Evolutionary conservation across 2,329 filamentous ascomycete genomes (phyloP).

Genomic region (Emericellopsis atlantica): DNA sequence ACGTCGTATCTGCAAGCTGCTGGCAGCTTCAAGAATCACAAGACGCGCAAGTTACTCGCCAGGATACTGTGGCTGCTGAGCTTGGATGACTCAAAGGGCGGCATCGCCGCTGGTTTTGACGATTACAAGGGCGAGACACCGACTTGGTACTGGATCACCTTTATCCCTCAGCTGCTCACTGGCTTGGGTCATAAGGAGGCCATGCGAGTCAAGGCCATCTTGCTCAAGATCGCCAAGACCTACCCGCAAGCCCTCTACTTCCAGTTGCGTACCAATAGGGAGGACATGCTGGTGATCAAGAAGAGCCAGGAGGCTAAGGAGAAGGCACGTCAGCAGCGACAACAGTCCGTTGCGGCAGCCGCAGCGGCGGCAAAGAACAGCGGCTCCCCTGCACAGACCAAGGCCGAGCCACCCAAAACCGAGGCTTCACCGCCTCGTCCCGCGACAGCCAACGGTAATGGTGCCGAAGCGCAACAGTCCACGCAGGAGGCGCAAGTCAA

Average conservation of each 20-base stretch:
- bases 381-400: constrained; percentile 30
- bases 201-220: constrained; percentile 69
- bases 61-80: constrained; percentile 93
- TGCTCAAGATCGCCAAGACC: constrained; percentile 87
- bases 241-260: constrained; percentile 97
- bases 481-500: constrained; percentile 27
- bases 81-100: constrained; percentile 77
- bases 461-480: constrained; percentile 23
- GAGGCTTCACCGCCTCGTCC: constrained; percentile 30
- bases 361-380: constrained; percentile 25
- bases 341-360: constrained; percentile 25
- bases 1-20: constrained; percentile 95
- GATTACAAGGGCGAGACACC: constrained; percentile 96
- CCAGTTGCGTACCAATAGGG: constrained; percentile 80
- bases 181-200: constrained; percentile 88
- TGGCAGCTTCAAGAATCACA: constrained; percentile 92
- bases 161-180: constrained; percentile 90
- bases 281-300: constrained; percentile 88
- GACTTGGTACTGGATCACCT: constrained; percentile 99
- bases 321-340: constrained; percentile 37
- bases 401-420: constrained; percentile 33
- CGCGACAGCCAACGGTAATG: constrained; percentile 38
- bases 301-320: constrained; percentile 74
- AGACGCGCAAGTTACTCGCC: constrained; percentile 85
- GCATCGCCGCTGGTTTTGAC: constrained; percentile 76